Percentiles rank a stretch among this genome's conserved stretches.
Conservation (phyloP, 2,329 filamentous ascomycete genomes). For the Penicillium sp. region DNA sequence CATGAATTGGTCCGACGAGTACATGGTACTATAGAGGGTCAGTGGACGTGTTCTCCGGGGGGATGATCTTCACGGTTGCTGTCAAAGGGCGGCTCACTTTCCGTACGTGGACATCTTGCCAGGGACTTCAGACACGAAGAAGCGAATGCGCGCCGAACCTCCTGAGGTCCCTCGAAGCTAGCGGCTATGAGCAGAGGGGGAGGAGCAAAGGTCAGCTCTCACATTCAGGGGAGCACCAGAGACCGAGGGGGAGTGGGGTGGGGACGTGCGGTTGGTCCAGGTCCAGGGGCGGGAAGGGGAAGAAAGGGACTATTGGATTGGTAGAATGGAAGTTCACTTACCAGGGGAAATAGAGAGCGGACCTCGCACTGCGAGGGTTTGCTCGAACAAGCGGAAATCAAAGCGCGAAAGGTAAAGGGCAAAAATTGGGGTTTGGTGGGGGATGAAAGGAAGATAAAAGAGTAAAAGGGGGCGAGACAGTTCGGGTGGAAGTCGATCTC, state of each 20-base stretch:
- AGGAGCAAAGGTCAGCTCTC: constrained; percentile 5
- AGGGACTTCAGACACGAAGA: constrained; percentile 9
- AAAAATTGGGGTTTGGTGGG: constrained; percentile 6
- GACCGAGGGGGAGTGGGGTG: neutral
- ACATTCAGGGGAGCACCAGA: constrained; percentile 1
- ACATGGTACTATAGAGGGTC: constrained; percentile 45
- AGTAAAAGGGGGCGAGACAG: constrained; percentile 5
- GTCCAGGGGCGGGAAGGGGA: constrained; percentile 2
- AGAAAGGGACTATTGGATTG: constrained; percentile 3
- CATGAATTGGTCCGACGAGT: constrained; percentile 72
- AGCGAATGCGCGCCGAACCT: constrained; percentile 23
- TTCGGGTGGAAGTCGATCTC: constrained; percentile 1
- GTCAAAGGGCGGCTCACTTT: constrained; percentile 29
- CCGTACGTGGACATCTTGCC: constrained; percentile 31
- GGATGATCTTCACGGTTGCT: neutral
- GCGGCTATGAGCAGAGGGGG: constrained; percentile 1
- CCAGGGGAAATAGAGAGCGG: constrained; percentile 11
- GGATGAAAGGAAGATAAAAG: constrained; percentile 10
- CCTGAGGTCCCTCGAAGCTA: constrained; percentile 19
- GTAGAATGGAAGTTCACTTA: constrained; percentile 7
- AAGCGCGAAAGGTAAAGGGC: neutral
- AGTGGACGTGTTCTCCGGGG: constrained; percentile 4
- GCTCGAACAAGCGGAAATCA: constrained; percentile 11
- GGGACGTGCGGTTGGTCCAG: neutral
- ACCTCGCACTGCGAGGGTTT: constrained; percentile 25